Evolutionary conservation across 148 eudicot genomes (phyloP), one percentile per base, ranked within the genome.

Genomic region (Polygonum maritimum): DNA sequence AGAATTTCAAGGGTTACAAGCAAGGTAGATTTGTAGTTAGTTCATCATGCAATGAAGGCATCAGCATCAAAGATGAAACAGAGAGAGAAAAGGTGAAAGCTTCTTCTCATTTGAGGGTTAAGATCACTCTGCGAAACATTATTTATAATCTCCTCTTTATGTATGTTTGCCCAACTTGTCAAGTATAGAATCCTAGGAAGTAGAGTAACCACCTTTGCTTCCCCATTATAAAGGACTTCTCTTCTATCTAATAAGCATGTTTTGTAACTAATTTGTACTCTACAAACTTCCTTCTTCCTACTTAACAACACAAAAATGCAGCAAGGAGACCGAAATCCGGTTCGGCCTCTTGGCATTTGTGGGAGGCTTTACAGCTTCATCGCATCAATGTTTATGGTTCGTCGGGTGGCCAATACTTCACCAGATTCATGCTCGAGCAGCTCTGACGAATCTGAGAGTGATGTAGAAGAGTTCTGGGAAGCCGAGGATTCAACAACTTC

Each of bases 151-250:
- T 35, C 41, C n/a, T 35, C 71, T 65, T 65, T 65, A 65, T 35
- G 71, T 65, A 65, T 35, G 71, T 65, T 26, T 65, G 4, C 44
- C 71, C 71, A 13, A 65, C 71, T 65, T 65, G 8, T 65, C 71
- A 65, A 65, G 71, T 65, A 33, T 65, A 65, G 71, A 65, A 65
- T 65, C 71, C 71, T 65, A 33, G 71, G 71, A 65, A 13, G 41
- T 7, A 35, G 71, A 65, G 71, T 65, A 36, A 65, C 40, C 21
- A 65, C 41, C 71, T 35, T 36, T 35, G 35, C 71, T 14, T 65
- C 16, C 16, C 71, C n/a, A 65, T 3, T 35, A 65, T 65, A 65
- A 63, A 63, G 15, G 40, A 7, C 70, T 14, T 63, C 63, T 21
- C 63, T n/a, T 13, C 16, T 16, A 54, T 54, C 60, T n/a, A 63